Percentiles rank a stretch among this genome's conserved stretches.
These are phyloP conservation scores for Penicillium pulvis DNA, from an alignment of 495 filamentous ascomycete genomes.

Conservation along the genomic window DNA sequence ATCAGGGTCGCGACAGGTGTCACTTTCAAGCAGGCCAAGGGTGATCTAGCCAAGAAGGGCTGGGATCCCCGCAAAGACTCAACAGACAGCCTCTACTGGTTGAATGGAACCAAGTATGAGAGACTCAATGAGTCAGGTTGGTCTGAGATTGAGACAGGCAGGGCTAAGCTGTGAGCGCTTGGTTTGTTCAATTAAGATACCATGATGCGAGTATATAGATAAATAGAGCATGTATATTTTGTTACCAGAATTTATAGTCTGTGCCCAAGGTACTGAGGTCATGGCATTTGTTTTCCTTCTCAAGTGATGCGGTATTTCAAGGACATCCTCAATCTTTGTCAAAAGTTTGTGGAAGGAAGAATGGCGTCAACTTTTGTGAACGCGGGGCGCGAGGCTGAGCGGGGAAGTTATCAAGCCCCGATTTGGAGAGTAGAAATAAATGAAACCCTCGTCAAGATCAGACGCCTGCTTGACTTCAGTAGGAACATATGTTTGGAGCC, in stretches of 20 bases:
- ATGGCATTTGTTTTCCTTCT: too few species aligned
- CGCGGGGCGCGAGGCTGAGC: too few species aligned
- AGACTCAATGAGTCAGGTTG: conserved; percentile 42
- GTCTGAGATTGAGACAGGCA: conserved; percentile 46
- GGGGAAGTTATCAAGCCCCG: too few species aligned
- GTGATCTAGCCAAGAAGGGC: conserved; percentile 46
- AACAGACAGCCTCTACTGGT: conserved; percentile 50
- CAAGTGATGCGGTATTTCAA: too few species aligned
- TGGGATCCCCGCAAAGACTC: conserved; percentile 44
- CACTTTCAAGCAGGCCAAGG: conserved; percentile 57
- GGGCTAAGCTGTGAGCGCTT: conserved; percentile 45
- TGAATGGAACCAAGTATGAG: conserved; percentile 46
- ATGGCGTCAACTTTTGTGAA: too few species aligned
- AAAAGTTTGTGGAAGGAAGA: too few species aligned
- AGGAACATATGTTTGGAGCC: too few species aligned
- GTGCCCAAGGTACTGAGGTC: too few species aligned
- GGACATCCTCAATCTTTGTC: too few species aligned
- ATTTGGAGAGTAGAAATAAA: too few species aligned
- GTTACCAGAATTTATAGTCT: background rate
- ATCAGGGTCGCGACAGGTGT: conserved; percentile 49
- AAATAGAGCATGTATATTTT: background rate
- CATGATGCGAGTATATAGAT: background rate
- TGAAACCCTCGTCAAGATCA: too few species aligned
- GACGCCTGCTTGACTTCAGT: too few species aligned
- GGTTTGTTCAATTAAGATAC: background rate